A percentile compares a stretch with the other conserved stretches of the same genome.
These are phyloP conservation scores for Geranium rotundifolium DNA, from an alignment of 345 rosid species.

Conservation along the genomic window DNA sequence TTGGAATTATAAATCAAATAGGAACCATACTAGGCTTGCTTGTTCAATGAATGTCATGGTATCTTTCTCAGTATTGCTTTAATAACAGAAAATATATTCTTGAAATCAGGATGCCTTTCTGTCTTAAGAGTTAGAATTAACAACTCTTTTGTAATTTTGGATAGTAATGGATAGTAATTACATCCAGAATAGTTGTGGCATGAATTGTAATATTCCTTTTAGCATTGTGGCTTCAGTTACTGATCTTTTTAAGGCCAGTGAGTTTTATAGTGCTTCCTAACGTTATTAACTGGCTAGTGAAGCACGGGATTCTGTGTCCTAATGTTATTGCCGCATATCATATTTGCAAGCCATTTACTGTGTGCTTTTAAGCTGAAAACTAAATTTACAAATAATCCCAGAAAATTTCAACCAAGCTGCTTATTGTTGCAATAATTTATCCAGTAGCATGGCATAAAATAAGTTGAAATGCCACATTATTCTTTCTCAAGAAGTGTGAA, in stretches of 20 bases:
- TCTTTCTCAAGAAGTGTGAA: not conserved
- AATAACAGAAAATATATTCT: no score
- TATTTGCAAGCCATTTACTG: not conserved
- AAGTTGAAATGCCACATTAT: not conserved
- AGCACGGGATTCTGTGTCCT: not conserved
- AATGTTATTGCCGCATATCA: not conserved
- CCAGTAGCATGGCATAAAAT: not conserved
- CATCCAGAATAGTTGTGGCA: not conserved
- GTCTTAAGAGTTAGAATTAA: no score
- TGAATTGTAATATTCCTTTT: not conserved
- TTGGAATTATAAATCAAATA: not conserved
- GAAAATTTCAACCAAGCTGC: not conserved
- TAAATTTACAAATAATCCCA: not conserved
- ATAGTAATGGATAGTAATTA: no score
- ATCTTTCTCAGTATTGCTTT: not conserved
- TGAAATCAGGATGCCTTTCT: no score
- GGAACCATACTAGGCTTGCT: not conserved
- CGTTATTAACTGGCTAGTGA: not conserved
- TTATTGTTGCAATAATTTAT: not conserved
- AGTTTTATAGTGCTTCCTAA: not conserved
- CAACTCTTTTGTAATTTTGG: not conserved
- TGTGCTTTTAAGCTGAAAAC: not conserved
- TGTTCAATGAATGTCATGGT: not conserved
- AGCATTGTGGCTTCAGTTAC: not conserved
- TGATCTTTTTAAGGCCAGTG: not conserved